Conservation (phyloP, 345 rosid species). For the Nasturtium officinale region DNA sequence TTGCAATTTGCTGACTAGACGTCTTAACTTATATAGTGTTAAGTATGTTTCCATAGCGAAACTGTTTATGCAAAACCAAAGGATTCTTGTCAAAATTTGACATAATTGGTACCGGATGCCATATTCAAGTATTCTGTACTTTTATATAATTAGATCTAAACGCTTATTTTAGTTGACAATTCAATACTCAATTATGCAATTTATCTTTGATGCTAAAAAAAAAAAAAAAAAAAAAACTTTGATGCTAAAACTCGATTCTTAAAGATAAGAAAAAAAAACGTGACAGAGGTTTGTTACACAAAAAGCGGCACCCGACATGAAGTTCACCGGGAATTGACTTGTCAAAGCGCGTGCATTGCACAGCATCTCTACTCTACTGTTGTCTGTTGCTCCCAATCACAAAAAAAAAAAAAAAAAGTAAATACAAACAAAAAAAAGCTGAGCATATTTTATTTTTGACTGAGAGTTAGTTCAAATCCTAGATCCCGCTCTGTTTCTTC, state of each 20-base stretch:
- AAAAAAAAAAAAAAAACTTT: not conserved
- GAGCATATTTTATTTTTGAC: constrained; percentile 9
- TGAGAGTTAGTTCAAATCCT: constrained; percentile 52
- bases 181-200: not conserved
- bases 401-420: constrained; percentile 4
- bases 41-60: too few relatives aligned
- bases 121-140: not conserved
- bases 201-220: not conserved
- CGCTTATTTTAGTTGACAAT: not conserved
- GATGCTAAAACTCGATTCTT: constrained; percentile 1
- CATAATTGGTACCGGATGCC: too few relatives aligned
- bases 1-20: too few relatives aligned
- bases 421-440: not conserved
- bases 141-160: not conserved
- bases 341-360: constrained; percentile 58
- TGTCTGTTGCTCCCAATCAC: constrained; percentile 7
- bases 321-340: constrained; percentile 53
- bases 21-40: too few relatives aligned
- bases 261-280: not conserved
- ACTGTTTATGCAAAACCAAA: not conserved
- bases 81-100: not conserved
- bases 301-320: constrained; percentile 39
- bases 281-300: constrained; percentile 27
- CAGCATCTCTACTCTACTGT: constrained; percentile 28
- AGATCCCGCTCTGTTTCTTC: constrained; percentile 51